These are phyloP conservation scores for Acer campestre DNA, from an alignment of 345 rosid species.

Conservation along the genomic window DNA sequence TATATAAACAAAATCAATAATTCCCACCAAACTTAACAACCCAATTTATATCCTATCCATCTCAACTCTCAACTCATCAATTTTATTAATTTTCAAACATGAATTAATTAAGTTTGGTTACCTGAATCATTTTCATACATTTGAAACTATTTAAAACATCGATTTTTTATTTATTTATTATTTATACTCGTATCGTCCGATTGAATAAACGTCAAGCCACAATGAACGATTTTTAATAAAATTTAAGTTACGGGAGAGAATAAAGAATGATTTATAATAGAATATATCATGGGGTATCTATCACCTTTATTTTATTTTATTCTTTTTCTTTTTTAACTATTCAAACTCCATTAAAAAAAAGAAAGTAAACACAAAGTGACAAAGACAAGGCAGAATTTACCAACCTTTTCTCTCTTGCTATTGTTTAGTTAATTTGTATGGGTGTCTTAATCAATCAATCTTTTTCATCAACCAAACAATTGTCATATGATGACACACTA, in stretches of 20 bases:
- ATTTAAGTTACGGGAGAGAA: too few species aligned
- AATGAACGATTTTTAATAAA: too few species aligned
- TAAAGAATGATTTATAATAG: too few species aligned
- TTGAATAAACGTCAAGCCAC: too few species aligned
- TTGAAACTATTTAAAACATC: not conserved
- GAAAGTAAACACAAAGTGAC: not conserved
- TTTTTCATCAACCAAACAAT: conserved; percentile 11
- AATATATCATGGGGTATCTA: too few species aligned
- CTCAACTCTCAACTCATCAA: not conserved
- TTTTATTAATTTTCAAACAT: not conserved
- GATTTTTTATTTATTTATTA: not conserved
- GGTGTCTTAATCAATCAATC: conserved; percentile 24
- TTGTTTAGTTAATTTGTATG: conserved; percentile 5
- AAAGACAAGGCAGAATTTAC: not conserved
- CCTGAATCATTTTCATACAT: not conserved
- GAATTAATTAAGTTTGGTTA: not conserved
- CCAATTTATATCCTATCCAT: conserved; percentile 4
- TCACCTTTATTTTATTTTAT: too few species aligned
- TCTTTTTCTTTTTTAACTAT: not conserved
- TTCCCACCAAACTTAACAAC: conserved; percentile 16
- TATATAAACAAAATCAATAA: not conserved
- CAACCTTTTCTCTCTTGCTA: not conserved
- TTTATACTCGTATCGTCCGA: too few species aligned
- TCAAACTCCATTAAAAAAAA: not conserved
- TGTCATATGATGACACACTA: not conserved